Percentiles rank a stretch among this genome's conserved stretches.
These are phyloP conservation scores for Crithidia brevicula DNA, from an alignment of 208 protist species.

Conservation along the genomic window DNA sequence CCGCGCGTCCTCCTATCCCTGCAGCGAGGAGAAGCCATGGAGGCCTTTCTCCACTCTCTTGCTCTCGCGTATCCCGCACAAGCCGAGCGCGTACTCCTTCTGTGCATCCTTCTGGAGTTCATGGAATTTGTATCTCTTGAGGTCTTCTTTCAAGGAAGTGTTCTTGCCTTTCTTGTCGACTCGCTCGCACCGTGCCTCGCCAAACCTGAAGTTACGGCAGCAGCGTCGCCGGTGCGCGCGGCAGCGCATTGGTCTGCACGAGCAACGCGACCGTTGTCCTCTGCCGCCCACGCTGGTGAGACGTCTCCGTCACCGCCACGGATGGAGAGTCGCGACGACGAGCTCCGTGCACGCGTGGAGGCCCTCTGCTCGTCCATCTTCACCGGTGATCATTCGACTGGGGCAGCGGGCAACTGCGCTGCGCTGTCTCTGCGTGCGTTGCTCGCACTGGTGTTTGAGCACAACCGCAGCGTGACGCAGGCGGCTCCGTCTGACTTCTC, in stretches of 20 bases:
- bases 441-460: constrained; percentile 41
- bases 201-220: background rate
- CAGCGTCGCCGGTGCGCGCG: constrained; percentile 22
- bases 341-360: background rate
- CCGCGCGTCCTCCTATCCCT: constrained; percentile 48
- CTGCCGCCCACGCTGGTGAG: background rate
- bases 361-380: background rate
- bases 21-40: constrained; percentile 47
- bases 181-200: constrained; percentile 7
- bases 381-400: background rate
- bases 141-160: constrained; percentile 17
- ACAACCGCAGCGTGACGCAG: constrained; percentile 22
- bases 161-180: constrained; percentile 32
- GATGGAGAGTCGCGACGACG: background rate
- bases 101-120: constrained; percentile 10
- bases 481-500: constrained; percentile 2
- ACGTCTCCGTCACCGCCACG: background rate
- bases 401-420: background rate
- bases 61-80: constrained; percentile 13
- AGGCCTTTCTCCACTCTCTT: constrained; percentile 41
- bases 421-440: constrained; percentile 32
- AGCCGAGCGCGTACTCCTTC: background rate
- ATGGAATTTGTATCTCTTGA: background rate
- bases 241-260: constrained; percentile 22
- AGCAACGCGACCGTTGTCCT: background rate